Evolutionary conservation across 2,329 filamentous ascomycete species (phyloP).

Genomic region (Ilyonectria sp.): DNA sequence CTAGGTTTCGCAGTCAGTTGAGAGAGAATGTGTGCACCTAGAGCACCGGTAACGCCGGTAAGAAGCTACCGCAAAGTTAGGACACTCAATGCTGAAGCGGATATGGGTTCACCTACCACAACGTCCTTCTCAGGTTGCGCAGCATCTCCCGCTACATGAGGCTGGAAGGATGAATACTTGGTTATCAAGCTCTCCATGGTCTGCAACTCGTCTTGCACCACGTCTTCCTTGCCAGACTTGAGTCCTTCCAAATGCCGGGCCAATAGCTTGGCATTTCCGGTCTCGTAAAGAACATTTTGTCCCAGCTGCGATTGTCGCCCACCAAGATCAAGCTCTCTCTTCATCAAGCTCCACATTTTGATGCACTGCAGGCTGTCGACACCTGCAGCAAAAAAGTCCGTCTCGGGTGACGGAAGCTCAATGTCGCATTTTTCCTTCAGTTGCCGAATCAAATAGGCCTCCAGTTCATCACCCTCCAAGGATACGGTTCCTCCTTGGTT

Average conservation of each 20-base stretch:
- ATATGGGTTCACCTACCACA: constrained; percentile 45
- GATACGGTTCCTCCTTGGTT: constrained; percentile 16
- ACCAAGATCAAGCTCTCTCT: constrained; percentile 65
- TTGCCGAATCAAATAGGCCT: constrained; percentile 45
- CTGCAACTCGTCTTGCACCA: constrained; percentile 46
- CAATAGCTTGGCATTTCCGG: constrained; percentile 49
- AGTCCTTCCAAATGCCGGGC: constrained; percentile 44
- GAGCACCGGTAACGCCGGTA: constrained; percentile 73
- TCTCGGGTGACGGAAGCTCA: constrained; percentile 14
- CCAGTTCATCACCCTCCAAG: constrained; percentile 45
- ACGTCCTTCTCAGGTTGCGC: constrained; percentile 49
- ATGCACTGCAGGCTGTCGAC: constrained; percentile 74
- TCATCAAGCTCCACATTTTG: constrained; percentile 66
- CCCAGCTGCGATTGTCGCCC: constrained; percentile 58
- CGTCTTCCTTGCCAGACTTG: constrained; percentile 29
- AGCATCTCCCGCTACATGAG: constrained; percentile 38
- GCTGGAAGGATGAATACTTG: constrained; percentile 56
- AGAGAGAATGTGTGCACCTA: constrained; percentile 72
- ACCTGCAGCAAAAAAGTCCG: constrained; percentile 71
- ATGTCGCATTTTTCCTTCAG: constrained; percentile 51
- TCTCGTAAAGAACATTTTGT: constrained; percentile 73
- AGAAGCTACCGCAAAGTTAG: constrained; percentile 56
- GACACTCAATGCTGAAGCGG: fast-evolving
- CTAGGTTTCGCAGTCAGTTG: constrained; percentile 71
- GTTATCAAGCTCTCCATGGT: constrained; percentile 53